Percentiles rank a stretch among this genome's conserved stretches.
phyloP scores from a whole-genome alignment of 2,329 filamentous ascomycete genomes.

The Hortaea werneckii region DNA sequence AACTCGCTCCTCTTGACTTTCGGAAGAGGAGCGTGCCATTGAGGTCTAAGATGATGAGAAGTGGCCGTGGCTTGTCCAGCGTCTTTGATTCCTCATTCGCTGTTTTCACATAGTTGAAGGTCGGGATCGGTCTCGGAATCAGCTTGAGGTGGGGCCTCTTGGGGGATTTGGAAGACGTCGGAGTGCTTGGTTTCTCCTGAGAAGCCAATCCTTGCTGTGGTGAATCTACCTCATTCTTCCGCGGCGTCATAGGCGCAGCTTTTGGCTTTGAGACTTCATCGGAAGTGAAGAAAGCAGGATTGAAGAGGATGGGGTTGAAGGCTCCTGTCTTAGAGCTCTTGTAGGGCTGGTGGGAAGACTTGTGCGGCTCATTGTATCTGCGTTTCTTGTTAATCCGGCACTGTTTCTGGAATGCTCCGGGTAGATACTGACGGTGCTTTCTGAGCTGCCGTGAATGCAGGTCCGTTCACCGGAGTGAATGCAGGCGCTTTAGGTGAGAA shows the following conservation, averaged over 20 bases:
- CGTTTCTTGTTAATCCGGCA: conserved; percentile 4
- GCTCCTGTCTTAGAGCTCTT: not conserved
- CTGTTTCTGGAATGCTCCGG: not conserved
- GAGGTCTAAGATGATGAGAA: conserved; percentile 81
- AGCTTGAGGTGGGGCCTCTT: not conserved
- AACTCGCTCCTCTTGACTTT: conserved; percentile 35
- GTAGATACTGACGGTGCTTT: conserved; percentile 2
- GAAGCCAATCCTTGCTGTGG: not conserved
- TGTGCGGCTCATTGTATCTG: not conserved
- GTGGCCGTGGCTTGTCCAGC: conserved; percentile 18
- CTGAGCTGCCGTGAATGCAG: not conserved
- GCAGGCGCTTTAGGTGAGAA: not conserved
- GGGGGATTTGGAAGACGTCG: not conserved
- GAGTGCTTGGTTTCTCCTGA: not conserved
- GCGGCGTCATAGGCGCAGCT: not conserved
- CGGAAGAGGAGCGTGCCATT: conserved; percentile 84
- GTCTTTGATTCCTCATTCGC: conserved; percentile 6
- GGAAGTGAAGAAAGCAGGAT: not conserved
- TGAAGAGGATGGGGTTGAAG: not conserved
- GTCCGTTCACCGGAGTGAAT: not conserved
- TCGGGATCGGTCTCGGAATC: conserved; percentile 14
- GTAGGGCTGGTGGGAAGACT: not conserved
- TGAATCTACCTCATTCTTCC: not conserved
- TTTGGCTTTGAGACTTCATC: not conserved
- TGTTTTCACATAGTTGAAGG: conserved; percentile 11